Base-by-base conservation (phyloP, 139 green algal genomes). In the Chlorella sp. region DNA sequence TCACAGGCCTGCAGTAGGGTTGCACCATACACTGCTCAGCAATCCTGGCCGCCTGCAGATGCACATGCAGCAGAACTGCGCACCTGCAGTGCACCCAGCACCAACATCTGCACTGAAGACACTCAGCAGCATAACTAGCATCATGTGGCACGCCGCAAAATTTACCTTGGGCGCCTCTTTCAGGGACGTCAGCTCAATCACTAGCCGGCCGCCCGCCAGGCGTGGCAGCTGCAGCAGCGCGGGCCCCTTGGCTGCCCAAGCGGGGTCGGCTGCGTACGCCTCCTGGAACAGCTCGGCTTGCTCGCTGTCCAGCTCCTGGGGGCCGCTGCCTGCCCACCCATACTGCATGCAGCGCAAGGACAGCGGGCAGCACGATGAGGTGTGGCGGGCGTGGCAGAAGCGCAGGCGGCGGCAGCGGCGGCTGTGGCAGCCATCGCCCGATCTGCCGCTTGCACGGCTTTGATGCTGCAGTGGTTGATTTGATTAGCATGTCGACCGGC, bases 161-260 rank as follows among this genome's bases (percentile, higher is more conserved):
- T n/a, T 60, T 24, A 16, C 90, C 79, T 94, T 94, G n/a, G 93
- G 93, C 5, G 85, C 87, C 77, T 91, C 72, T 51, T 85, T 85
- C 20, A 34, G 56, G 8, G 73, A 14, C 34, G 22, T 62, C 44
- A 94, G 89, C 80, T 92, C 87, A 22, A 91, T 85, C n/a, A 87
- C 62, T 0, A 94, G 68, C 13, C 89, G 85, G 13, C 90, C 88
- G 17, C 82, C 83, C 2, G 38, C 32, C 34, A 92, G n/a, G 3
- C 62, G 48, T 0, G 84, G 88, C n/a, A 62, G 38, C n/a, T 32
- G 17, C 36, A 89, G 30, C 32, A 58, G 46, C 1, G 79, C 38
- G 1, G 75, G 40, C 22, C 84, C 84, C 65, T 87, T 90, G 30
- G 51, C 62, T 1, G 84, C 48, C 89, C 91, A 95, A 14, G 44